A percentile compares a stretch with the other conserved stretches of the same genome.
phyloP scores from a whole-genome alignment of 768 basidiomycete species.

The Lactarius vividus region DNA sequence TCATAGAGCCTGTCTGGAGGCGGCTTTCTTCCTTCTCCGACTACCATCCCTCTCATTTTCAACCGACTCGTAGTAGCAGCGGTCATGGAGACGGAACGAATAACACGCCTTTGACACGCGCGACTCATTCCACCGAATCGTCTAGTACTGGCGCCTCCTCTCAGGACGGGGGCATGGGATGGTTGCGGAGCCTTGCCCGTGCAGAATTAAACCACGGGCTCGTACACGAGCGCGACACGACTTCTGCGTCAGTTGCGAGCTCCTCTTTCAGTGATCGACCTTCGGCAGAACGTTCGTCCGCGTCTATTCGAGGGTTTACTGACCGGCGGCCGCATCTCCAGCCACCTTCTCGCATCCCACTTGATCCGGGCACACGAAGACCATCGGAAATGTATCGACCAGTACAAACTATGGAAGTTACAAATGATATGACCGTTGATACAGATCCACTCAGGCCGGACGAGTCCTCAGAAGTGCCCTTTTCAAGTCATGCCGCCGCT shows the following conservation, averaged over 20 bases:
- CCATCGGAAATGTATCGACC: conserved; percentile 16
- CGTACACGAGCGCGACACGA: conserved; percentile 14
- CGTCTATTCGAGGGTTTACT: conserved; percentile 17
- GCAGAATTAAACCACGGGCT: conserved; percentile 16
- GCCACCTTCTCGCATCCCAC: conserved; percentile 11
- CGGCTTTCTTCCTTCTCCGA: conserved; percentile 10
- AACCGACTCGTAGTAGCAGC: conserved; percentile 4
- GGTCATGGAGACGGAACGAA: conserved; percentile 8
- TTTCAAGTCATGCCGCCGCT: conserved; percentile 26
- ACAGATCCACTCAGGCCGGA: conserved; percentile 8
- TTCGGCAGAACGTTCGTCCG: conserved; percentile 6
- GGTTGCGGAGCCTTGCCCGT: conserved; percentile 20
- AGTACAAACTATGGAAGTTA: conserved; percentile 6
- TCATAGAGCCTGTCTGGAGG: conserved; percentile 12
- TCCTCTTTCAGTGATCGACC: conserved; percentile 7
- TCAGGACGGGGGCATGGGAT: conserved; percentile 11
- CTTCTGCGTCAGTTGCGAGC: neutral
- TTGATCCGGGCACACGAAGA: conserved; percentile 9
- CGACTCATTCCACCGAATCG: conserved; percentile 9
- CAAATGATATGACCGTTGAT: conserved; percentile 1
- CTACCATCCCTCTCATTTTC: neutral
- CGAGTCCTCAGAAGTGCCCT: conserved; percentile 24
- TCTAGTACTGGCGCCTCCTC: neutral
- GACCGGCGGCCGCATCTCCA: conserved; percentile 14
- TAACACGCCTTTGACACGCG: conserved; percentile 8